These are phyloP conservation scores for Mycocentrospora acerina DNA, from an alignment of 2,329 filamentous ascomycete genomes.

Conservation along the genomic window DNA sequence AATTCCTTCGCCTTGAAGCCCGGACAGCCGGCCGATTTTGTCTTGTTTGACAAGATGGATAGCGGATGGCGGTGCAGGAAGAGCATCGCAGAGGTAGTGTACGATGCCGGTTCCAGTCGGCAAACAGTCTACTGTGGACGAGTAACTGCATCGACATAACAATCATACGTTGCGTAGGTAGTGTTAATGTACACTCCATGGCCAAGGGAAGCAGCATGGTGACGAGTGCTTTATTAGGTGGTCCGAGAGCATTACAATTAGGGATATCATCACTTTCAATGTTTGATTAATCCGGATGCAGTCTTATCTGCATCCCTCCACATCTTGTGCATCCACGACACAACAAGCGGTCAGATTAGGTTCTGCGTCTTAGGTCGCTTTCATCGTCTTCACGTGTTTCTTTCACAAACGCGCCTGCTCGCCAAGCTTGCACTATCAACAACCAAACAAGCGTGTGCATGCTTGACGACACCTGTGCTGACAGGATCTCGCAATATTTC, in stretches of 20 bases:
- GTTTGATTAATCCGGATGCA: neutral
- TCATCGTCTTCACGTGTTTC: neutral
- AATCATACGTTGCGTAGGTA: no score
- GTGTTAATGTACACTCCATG: no score
- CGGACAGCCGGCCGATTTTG: constrained; percentile 46
- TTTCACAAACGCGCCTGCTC: neutral
- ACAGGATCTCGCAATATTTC: no score
- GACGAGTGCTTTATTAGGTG: no score
- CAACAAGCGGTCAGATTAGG: no score
- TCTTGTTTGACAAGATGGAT: constrained; percentile 44
- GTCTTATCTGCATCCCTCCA: neutral
- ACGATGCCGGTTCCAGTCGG: constrained; percentile 42
- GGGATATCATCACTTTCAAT: no score
- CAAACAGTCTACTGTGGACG: constrained; percentile 34
- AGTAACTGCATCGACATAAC: constrained; percentile 15
- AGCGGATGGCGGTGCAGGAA: constrained; percentile 45
- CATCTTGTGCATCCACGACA: neutral
- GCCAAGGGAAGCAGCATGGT: no score
- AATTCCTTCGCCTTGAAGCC: constrained; percentile 31
- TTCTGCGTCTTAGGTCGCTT: neutral
- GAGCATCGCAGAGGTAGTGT: constrained; percentile 48
- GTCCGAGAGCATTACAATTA: no score
- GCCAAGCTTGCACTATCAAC: no score
- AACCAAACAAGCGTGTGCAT: constrained; percentile 1
- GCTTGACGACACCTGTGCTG: neutral